Evolutionary conservation across 129 eudicot species (phyloP).

Genomic region (Heracleum sosnowskyi): DNA sequence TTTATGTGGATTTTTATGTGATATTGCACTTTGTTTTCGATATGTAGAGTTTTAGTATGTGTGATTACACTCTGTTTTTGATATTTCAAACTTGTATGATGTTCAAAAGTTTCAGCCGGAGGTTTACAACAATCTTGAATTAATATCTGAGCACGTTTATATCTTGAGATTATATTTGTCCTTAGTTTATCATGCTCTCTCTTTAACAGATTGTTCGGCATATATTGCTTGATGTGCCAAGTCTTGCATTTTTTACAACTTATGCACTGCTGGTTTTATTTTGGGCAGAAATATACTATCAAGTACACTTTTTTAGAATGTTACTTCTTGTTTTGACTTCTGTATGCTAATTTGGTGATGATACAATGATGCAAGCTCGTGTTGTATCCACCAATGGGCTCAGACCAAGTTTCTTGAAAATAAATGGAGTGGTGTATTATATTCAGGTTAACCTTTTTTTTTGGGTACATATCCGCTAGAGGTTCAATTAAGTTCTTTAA

Average conservation of each 20-base stretch:
- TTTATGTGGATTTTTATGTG: too few relatives aligned
- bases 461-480: background rate
- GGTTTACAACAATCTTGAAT: too few relatives aligned
- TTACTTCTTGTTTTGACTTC: background rate
- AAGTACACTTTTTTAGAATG: conserved; percentile 6
- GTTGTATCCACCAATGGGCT: conserved; percentile 73
- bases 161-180: conserved; percentile 1
- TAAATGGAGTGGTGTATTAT: conserved; percentile 63
- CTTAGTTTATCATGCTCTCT: conserved; percentile 7
- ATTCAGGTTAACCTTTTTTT: conserved; percentile 52
- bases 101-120: too few relatives aligned
- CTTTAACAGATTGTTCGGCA: conserved; percentile 51
- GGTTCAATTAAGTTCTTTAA: background rate
- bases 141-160: too few relatives aligned
- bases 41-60: too few relatives aligned
- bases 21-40: too few relatives aligned
- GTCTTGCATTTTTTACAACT: conserved; percentile 90
- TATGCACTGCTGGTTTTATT: conserved; percentile 79
- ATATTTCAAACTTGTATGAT: too few relatives aligned
- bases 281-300: too few relatives aligned
- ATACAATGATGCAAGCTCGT: conserved; percentile 46
- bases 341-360: background rate
- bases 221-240: conserved; percentile 80
- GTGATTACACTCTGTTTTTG: too few relatives aligned
- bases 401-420: conserved; percentile 63